A percentile compares a stretch with the other conserved stretches of the same genome.
Conservation (phyloP, 1,284 basidiomycete genomes). For the Ceratobasidium sp. region DNA sequence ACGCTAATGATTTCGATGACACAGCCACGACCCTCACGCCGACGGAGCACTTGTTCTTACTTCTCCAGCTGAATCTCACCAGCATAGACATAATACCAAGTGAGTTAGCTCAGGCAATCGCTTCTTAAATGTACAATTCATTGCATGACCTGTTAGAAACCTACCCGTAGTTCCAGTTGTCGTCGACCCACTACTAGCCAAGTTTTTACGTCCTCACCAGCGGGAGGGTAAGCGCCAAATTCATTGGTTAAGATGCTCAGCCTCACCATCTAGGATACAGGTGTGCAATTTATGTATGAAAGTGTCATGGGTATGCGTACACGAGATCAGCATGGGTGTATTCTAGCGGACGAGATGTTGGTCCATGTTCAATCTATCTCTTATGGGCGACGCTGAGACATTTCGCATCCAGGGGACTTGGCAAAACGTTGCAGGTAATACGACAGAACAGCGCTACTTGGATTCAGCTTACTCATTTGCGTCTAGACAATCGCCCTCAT, state of each 20-base stretch:
- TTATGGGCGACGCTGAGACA: slow-evolving; percentile 25
- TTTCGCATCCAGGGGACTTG: slow-evolving; percentile 79
- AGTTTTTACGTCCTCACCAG: slow-evolving; percentile 89
- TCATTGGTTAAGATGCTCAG: background rate
- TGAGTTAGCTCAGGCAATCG: slow-evolving; percentile 55
- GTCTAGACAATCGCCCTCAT: slow-evolving; percentile 85
- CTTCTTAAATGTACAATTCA: background rate
- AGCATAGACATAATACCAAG: slow-evolving; percentile 78
- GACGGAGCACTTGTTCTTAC: slow-evolving; percentile 90
- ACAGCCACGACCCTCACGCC: slow-evolving; percentile 79
- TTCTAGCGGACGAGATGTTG: slow-evolving; percentile 96
- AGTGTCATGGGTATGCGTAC: slow-evolving; percentile 94
- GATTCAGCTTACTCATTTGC: slow-evolving; percentile 18
- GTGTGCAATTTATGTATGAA: slow-evolving; percentile 93
- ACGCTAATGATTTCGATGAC: slow-evolving; percentile 50
- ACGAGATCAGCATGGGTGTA: slow-evolving; percentile 88
- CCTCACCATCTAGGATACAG: slow-evolving; percentile 56
- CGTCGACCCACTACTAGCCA: slow-evolving; percentile 88
- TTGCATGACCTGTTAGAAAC: slow-evolving; percentile 60
- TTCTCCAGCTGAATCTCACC: slow-evolving; percentile 77
- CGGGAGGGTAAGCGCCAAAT: slow-evolving; percentile 73
- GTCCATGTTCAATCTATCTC: slow-evolving; percentile 47
- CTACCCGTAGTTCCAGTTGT: slow-evolving; percentile 85
- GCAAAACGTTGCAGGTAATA: slow-evolving; percentile 86
- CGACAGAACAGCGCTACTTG: background rate